These are phyloP conservation scores for Pseudopithomyces maydicus DNA, from an alignment of 2,329 filamentous ascomycete genomes.

Conservation along the genomic window DNA sequence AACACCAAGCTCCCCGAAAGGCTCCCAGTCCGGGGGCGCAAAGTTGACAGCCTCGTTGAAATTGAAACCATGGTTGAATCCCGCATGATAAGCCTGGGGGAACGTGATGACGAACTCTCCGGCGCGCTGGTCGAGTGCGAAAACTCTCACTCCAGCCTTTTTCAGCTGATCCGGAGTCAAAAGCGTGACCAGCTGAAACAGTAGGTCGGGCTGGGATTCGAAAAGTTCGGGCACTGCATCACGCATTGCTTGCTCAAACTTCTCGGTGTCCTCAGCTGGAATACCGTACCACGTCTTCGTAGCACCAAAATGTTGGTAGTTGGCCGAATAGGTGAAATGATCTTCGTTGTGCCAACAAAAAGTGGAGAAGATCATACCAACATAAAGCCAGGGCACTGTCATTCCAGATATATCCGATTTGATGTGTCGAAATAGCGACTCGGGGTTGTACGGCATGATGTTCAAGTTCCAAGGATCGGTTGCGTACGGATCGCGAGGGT, in stretches of 20 bases:
- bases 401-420: slow-evolving; percentile 98
- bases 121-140: slow-evolving; percentile 92
- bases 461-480: slow-evolving; percentile 96
- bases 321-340: slow-evolving; percentile 96
- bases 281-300: slow-evolving; percentile 99
- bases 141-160: slow-evolving; percentile 91
- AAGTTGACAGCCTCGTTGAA: slow-evolving; percentile 99
- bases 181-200: slow-evolving; percentile 97
- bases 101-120: slow-evolving; percentile 97
- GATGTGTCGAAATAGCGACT: slow-evolving; percentile 95
- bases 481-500: slow-evolving; percentile 84
- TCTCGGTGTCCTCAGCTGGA: slow-evolving; percentile 88
- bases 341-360: slow-evolving; percentile 99
- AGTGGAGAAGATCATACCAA: slow-evolving; percentile 99
- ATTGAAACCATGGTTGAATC: slow-evolving; percentile 98
- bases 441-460: slow-evolving; percentile 83
- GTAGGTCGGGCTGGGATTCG: slow-evolving; percentile 91
- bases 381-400: slow-evolving; percentile 99
- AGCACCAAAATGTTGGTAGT: slow-evolving; percentile 97
- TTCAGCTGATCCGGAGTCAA: slow-evolving; percentile 90
- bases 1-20: slow-evolving; percentile 84
- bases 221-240: slow-evolving; percentile 96
- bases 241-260: slow-evolving; percentile 93
- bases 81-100: slow-evolving; percentile 94
- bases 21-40: slow-evolving; percentile 93